Conservation (phyloP, 768 basidiomycete species). For the Pholiota microspora region DNA sequence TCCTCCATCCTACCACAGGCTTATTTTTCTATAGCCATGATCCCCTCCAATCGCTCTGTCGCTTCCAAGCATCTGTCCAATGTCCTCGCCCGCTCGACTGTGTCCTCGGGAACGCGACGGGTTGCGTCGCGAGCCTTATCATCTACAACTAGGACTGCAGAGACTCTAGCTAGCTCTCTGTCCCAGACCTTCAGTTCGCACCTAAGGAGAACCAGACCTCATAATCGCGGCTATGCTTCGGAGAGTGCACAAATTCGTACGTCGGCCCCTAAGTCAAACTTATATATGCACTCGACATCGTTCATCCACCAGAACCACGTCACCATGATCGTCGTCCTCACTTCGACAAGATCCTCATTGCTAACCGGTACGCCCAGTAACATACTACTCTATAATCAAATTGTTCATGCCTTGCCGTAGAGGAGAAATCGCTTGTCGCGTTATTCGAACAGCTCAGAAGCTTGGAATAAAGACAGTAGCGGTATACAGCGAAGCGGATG, state of each 20-base stretch:
- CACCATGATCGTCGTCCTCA: conserved; percentile 37
- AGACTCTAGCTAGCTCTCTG: background rate
- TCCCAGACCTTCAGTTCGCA: background rate
- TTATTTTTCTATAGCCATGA: conserved; percentile 22
- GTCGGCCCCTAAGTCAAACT: conserved; percentile 12
- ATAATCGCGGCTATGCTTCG: conserved; percentile 23
- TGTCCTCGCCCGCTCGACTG: conserved; percentile 15
- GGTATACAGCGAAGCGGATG: conserved; percentile 88
- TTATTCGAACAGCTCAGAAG: conserved; percentile 86
- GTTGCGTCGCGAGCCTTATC: conserved; percentile 17
- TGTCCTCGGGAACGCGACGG: conserved; percentile 8
- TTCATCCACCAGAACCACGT: background rate
- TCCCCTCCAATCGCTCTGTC: conserved; percentile 35
- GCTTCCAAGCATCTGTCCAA: conserved; percentile 26
- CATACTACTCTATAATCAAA: background rate
- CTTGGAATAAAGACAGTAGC: conserved; percentile 91
- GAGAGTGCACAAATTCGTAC: conserved; percentile 18
- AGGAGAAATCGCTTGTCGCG: conserved; percentile 94
- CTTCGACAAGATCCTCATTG: conserved; percentile 90
- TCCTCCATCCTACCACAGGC: background rate
- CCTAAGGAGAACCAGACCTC: background rate
- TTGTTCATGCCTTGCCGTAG: conserved; percentile 34
- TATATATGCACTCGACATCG: background rate
- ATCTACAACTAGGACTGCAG: background rate
- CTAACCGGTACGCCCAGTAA: conserved; percentile 62